Evolutionary conservation across 1,139 yeast species (phyloP), one percentile per base, ranked within the genome.

Genomic region (Protomyces pachydermus): DNA sequence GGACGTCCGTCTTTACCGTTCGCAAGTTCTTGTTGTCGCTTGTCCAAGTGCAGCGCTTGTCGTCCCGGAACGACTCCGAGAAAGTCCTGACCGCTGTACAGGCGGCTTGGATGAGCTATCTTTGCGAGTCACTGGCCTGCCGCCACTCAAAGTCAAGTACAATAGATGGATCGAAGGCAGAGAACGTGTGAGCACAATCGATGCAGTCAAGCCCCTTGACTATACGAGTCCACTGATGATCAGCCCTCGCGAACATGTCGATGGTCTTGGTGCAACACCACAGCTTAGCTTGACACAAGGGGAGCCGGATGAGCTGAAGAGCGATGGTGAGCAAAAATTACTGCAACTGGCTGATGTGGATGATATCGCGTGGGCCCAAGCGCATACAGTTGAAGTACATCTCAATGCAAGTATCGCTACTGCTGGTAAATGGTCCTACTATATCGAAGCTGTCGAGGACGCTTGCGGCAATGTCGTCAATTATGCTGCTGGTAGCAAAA

Each of bases 31-130:
- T 38, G 80, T 93, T 14, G 84, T 95, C 0, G 74, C 79, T 51
- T 93, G 99, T 73, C 99, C 99, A 1, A 78, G 78, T 20, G 95
- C 89, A 0, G 73, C 76, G 46, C 80, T 85, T 67, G 71, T 74
- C 1, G 74, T 66, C 16, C 66, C 76, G 42, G 57, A 67, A 14
- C 72, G 75, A 2, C 68, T 66, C 5, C 71, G 74, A 6, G 37
- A 64, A 10, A 67, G 65, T 5, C 56, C 73, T n/a, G 83, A 85
- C 69, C 80, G 82, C 68, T 91, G 97, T 76, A 76, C 86, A 45
- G 88, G 85, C 28, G 88, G 83, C 60, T 67, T 75, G 3, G 87
- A 83, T 67, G 73, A 80, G 12, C 76, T 86, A n/a, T 77, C 79
- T 32, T 79, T 91, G 37, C 79, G 82, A 3, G 81, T 85, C 0